A percentile compares a stretch with the other conserved stretches of the same genome.
These are phyloP conservation scores for Quercus dentata DNA, from an alignment of 306 rosid species.

Conservation along the genomic window DNA sequence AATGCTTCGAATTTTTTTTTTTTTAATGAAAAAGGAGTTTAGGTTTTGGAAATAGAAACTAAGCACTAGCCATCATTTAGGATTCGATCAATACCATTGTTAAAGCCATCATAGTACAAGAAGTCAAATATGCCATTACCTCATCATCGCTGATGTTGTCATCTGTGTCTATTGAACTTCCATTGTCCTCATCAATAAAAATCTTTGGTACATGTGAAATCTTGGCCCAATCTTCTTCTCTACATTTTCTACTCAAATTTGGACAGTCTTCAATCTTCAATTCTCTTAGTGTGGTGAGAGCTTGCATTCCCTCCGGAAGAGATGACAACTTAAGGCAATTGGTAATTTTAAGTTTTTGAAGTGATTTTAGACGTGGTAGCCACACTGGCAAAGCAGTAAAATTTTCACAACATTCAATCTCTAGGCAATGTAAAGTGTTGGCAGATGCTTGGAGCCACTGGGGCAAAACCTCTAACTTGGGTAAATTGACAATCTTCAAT, in stretches of 20 bases:
- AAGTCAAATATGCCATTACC: no score
- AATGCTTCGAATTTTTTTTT: no score
- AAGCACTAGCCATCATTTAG: no score
- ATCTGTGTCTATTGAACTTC: no score
- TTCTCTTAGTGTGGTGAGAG: not conserved
- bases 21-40: no score
- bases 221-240: not conserved
- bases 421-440: no score
- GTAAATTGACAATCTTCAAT: not conserved
- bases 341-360: not conserved
- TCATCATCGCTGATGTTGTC: no score
- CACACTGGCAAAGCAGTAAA: constrained; percentile 18
- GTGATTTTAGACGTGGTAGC: constrained; percentile 6
- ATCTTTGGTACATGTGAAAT: not conserved
- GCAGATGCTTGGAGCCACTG: no score
- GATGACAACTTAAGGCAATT: not conserved
- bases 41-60: no score
- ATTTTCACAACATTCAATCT: not conserved
- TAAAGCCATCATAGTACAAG: no score
- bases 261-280: not conserved
- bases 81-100: no score
- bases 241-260: not conserved
- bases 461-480: no score
- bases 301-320: not conserved
- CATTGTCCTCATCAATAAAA: not conserved